Evolutionary conservation across 495 filamentous ascomycete species (phyloP).

Genomic region (Aspergillus panamensis): DNA sequence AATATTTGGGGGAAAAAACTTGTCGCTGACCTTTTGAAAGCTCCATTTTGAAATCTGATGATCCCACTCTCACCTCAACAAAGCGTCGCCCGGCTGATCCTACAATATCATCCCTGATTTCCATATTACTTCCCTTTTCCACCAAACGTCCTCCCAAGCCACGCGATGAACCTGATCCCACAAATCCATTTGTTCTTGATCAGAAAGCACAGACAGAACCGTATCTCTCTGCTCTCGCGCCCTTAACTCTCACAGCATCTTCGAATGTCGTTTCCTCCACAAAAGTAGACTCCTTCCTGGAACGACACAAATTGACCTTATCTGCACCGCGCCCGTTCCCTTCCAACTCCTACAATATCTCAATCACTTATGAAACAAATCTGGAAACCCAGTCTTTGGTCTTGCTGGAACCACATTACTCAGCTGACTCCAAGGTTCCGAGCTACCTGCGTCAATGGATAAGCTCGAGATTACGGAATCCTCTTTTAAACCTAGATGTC

Average conservation of each 20-base stretch:
- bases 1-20: not conserved
- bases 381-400: constrained; percentile 36
- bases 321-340: constrained; percentile 40
- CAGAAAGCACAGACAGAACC: constrained; percentile 27
- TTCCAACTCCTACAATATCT: constrained; percentile 31
- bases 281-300: constrained; percentile 20
- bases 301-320: constrained; percentile 39
- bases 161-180: constrained; percentile 26
- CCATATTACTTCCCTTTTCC: constrained; percentile 41
- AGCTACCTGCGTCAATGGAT: constrained; percentile 40
- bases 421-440: constrained; percentile 29
- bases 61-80: constrained; percentile 22
- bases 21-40: constrained; percentile 24
- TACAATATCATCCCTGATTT: constrained; percentile 40
- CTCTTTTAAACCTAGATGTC: constrained; percentile 39
- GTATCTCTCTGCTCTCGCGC: constrained; percentile 40
- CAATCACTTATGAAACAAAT: constrained; percentile 40
- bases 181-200: constrained; percentile 38
- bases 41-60: constrained; percentile 26
- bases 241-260: constrained; percentile 31
- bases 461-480: constrained; percentile 33
- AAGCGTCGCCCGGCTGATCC: constrained; percentile 13
- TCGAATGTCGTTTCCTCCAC: constrained; percentile 24
- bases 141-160: constrained; percentile 27
- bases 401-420: constrained; percentile 27